A percentile compares a stretch with the other conserved stretches of the same genome.
These are phyloP conservation scores for Skeletonema potamos DNA, from an alignment of 108 stramenopile genomes.

Conservation along the genomic window DNA sequence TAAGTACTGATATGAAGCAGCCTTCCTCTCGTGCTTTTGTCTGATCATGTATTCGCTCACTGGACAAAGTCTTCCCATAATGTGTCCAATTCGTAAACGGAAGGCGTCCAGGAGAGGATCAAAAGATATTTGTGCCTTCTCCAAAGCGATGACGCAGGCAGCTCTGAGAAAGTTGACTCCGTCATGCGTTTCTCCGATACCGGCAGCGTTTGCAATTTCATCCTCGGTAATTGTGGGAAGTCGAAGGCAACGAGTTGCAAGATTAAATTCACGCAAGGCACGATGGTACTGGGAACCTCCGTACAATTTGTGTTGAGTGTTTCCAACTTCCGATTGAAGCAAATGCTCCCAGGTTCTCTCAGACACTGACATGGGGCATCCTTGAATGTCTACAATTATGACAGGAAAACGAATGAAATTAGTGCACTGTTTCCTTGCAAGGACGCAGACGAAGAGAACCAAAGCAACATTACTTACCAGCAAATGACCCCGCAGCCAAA, in stretches of 20 bases:
- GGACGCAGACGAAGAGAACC: background rate
- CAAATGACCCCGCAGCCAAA: conserved; percentile 78
- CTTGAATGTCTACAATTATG: conserved; percentile 44
- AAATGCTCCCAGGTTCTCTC: conserved; percentile 73
- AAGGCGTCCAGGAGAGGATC: conserved; percentile 80
- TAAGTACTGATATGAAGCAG: conserved; percentile 48
- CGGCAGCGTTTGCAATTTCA: conserved; percentile 95
- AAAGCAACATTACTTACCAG: conserved; percentile 26
- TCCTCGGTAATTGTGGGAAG: conserved; percentile 86
- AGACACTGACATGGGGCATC: conserved; percentile 75
- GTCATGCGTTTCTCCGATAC: conserved; percentile 91
- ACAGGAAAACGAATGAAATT: background rate
- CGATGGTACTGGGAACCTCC: conserved; percentile 95
- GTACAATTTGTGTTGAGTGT: conserved; percentile 76
- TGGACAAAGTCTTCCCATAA: conserved; percentile 87
- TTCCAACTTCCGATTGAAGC: conserved; percentile 63
- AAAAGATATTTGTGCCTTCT: conserved; percentile 88
- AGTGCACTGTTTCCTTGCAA: background rate
- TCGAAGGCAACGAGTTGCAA: conserved; percentile 82
- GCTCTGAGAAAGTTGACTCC: conserved; percentile 93
- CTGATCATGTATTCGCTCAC: conserved; percentile 87
- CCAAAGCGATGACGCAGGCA: conserved; percentile 91
- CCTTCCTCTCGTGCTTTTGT: conserved; percentile 67
- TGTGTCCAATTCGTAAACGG: conserved; percentile 70
- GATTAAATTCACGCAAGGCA: conserved; percentile 82